These are phyloP conservation scores for Aspergillus unguis DNA, from an alignment of 2,329 filamentous ascomycete genomes.

Conservation along the genomic window DNA sequence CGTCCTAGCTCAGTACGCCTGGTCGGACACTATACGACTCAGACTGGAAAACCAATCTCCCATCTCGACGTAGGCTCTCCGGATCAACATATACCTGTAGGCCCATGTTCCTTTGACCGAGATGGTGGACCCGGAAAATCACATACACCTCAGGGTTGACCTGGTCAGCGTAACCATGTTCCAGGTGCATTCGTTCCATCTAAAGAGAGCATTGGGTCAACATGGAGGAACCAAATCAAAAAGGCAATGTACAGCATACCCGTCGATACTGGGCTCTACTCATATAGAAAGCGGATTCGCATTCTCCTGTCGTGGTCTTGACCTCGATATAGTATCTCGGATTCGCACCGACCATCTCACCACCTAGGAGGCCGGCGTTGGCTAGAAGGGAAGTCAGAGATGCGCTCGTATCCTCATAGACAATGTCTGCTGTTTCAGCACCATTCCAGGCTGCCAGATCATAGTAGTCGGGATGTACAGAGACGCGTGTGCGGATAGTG, in stretches of 20 bases:
- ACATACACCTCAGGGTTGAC: constrained; percentile 3
- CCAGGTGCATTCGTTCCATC: constrained; percentile 2
- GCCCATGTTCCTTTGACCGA: constrained; percentile 2
- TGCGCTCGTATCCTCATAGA: constrained; percentile 13
- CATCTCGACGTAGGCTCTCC: not conserved
- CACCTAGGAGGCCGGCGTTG: not conserved
- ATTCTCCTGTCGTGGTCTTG: constrained; percentile 45
- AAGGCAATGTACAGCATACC: constrained; percentile 26
- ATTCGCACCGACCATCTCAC: constrained; percentile 17
- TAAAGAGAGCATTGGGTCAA: not conserved
- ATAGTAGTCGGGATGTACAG: constrained; percentile 39
- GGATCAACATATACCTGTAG: constrained; percentile 17
- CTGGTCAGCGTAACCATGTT: not conserved
- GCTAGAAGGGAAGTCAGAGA: constrained; percentile 1
- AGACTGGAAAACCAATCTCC: not conserved
- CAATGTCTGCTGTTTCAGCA: constrained; percentile 48
- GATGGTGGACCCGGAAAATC: constrained; percentile 4
- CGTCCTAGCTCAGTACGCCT: too few species aligned
- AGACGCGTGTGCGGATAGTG: constrained; percentile 41
- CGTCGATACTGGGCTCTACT: constrained; percentile 44
- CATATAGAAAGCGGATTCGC: constrained; percentile 46
- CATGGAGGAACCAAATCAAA: not conserved
- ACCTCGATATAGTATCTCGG: constrained; percentile 52
- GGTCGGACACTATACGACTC: constrained; percentile 1
- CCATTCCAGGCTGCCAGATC: constrained; percentile 41